Percentiles rank a stretch among this genome's conserved stretches.
Conservation (phyloP, 2,329 filamentous ascomycete genomes). For the Penicillium sp. region DNA sequence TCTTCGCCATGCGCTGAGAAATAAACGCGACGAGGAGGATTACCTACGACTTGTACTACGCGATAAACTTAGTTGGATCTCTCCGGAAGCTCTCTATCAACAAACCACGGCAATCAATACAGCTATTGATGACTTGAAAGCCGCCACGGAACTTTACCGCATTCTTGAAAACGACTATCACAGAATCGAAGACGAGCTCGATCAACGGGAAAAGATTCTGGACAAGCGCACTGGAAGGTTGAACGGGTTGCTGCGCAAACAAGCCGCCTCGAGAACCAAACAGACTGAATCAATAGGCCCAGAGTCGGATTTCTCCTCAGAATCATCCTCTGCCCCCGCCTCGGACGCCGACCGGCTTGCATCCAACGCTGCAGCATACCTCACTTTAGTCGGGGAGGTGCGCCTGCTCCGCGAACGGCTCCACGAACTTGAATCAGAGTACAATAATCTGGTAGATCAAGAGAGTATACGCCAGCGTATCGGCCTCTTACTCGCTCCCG, state of each 20-base stretch:
- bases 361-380: conserved; percentile 26
- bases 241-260: conserved; percentile 10
- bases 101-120: conserved; percentile 14
- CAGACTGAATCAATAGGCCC: not conserved
- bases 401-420: conserved; percentile 34
- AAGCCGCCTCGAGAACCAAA: not conserved
- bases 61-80: conserved; percentile 31
- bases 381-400: conserved; percentile 32
- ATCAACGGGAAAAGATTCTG: conserved; percentile 36
- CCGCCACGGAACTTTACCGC: conserved; percentile 31
- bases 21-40: conserved; percentile 36
- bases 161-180: conserved; percentile 35
- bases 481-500: conserved; percentile 28
- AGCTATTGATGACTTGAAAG: conserved; percentile 30
- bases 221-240: conserved; percentile 29
- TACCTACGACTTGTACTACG: conserved; percentile 29
- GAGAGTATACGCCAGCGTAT: conserved; percentile 18
- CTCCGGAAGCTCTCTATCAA: conserved; percentile 17
- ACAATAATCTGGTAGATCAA: conserved; percentile 25
- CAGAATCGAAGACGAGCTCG: conserved; percentile 35
- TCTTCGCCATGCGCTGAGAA: conserved; percentile 31
- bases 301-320: no score
- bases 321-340: not conserved
- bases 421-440: conserved; percentile 29
- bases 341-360: conserved; percentile 17